Conservation (phyloP, 345 rosid species). For the Gossypium thurberi region DNA sequence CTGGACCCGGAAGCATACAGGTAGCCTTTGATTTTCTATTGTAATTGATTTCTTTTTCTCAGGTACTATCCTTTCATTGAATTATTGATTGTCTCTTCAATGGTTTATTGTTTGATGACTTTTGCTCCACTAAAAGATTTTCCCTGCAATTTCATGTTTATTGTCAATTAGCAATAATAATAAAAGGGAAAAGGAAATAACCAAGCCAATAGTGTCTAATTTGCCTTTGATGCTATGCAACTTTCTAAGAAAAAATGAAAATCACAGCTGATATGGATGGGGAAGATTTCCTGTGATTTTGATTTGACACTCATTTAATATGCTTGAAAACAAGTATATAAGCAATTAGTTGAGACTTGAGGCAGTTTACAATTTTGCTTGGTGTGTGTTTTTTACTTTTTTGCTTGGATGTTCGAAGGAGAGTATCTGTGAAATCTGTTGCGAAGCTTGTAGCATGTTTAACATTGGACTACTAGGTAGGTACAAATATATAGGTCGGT, state of each 20-base stretch:
- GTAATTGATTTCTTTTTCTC: not conserved
- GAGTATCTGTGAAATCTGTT: not conserved
- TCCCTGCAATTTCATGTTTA: not conserved
- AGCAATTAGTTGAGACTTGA: not conserved
- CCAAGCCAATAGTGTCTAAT: not conserved
- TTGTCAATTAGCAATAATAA: not conserved
- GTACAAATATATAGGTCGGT: not conserved
- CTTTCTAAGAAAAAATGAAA: not conserved
- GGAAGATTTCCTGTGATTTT: not conserved
- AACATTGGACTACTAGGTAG: not conserved
- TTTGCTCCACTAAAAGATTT: not conserved
- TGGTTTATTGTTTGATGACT: not conserved
- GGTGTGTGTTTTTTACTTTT: not conserved
- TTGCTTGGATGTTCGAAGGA: not conserved
- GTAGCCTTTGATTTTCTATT: conserved; percentile 35
- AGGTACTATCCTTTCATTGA: not conserved
- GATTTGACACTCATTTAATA: not conserved
- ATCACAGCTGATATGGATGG: not conserved
- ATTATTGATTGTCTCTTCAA: not conserved
- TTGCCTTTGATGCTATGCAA: not conserved
- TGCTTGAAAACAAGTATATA: not conserved
- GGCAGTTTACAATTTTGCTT: not conserved
- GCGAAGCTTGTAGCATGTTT: not conserved
- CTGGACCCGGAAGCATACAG: conserved; percentile 76
- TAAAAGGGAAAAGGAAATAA: not conserved